Conservation (phyloP, 2,329 filamentous ascomycete species). For the Venturiaceae sp. region DNA sequence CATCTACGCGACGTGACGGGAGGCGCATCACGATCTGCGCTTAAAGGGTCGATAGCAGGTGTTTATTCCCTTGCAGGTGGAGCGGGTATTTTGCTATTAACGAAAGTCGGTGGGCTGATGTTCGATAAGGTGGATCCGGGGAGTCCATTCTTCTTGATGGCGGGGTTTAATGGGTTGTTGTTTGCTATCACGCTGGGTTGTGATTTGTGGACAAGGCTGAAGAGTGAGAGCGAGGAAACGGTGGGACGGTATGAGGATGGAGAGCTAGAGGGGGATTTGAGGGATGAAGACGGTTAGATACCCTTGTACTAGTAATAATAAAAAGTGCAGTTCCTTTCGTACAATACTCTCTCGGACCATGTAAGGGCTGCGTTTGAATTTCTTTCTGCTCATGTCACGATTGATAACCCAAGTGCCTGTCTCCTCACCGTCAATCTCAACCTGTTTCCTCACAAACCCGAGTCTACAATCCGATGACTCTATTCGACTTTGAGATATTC, state of each 20-base stretch:
- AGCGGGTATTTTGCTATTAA: conserved; percentile 79
- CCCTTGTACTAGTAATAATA: too few relatives aligned
- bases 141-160: conserved; percentile 92
- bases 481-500: too few relatives aligned
- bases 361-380: too few relatives aligned
- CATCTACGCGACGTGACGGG: background rate
- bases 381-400: too few relatives aligned
- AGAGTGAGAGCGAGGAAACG: background rate
- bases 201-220: background rate
- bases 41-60: conserved; percentile 92
- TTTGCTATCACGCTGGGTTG: conserved; percentile 27
- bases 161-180: conserved; percentile 63
- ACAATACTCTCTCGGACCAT: too few relatives aligned
- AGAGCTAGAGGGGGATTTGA: background rate
- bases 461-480: too few relatives aligned
- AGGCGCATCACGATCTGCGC: conserved; percentile 22
- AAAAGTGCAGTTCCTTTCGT: too few relatives aligned
- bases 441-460: too few relatives aligned
- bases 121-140: conserved; percentile 69
- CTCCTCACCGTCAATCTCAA: too few relatives aligned
- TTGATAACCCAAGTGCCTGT: too few relatives aligned
- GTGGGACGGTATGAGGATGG: background rate
- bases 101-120: conserved; percentile 77
- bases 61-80: conserved; percentile 90
- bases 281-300: too few relatives aligned